Conservation (phyloP, 129 eudicot species). For the Scalesia atractyloides region DNA sequence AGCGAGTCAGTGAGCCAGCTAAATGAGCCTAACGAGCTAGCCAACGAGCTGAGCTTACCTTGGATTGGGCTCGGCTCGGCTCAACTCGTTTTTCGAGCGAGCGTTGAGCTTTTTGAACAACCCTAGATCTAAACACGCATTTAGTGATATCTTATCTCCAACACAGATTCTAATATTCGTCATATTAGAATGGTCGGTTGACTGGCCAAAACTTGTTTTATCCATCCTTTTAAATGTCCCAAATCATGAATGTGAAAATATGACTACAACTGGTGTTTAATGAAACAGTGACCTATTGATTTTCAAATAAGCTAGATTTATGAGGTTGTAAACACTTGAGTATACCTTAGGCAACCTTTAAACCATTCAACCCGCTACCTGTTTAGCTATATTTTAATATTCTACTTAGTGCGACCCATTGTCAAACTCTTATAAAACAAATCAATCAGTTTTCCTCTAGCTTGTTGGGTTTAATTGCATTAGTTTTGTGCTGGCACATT, state of each 20-base stretch:
- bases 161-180: neutral
- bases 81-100: too few species aligned
- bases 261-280: neutral
- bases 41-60: too few species aligned
- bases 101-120: neutral
- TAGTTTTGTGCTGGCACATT: neutral
- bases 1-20: too few species aligned
- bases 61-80: too few species aligned
- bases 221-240: neutral
- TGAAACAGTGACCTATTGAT: neutral
- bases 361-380: neutral
- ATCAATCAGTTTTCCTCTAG: neutral
- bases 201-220: constrained; percentile 6
- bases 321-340: neutral
- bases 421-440: neutral
- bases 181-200: neutral
- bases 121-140: neutral
- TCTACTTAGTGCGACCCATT: neutral
- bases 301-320: neutral
- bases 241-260: neutral
- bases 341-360: neutral
- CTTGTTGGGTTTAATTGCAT: neutral
- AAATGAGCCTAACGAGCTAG: too few species aligned
- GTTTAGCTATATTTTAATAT: neutral
- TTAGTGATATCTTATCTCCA: neutral